Conservation (phyloP, 257 asterid genomes). For the Orobanche coerulescens region DNA sequence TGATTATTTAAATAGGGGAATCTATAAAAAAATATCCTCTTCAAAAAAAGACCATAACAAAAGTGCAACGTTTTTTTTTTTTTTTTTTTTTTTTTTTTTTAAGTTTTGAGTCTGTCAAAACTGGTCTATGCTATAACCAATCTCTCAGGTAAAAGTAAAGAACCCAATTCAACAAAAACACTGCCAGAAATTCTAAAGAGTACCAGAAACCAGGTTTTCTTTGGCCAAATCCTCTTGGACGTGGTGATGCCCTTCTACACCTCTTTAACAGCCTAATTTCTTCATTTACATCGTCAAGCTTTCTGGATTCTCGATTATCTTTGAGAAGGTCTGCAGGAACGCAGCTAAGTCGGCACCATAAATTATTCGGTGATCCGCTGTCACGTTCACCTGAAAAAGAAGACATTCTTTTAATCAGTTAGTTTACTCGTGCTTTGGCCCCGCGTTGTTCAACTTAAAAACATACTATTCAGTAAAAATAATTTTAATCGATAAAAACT, state of each 20-base stretch:
- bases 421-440: too few species aligned
- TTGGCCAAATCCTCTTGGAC: neutral
- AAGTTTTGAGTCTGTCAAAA: conserved; percentile 14
- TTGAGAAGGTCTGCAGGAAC: conserved; percentile 67
- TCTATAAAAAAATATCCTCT: neutral
- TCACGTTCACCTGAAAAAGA: conserved; percentile 76
- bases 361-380: conserved; percentile 76
- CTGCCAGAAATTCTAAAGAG: conserved; percentile 16
- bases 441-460: too few species aligned
- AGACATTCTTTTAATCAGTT: neutral
- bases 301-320: conserved; percentile 73
- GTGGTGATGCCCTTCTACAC: neutral
- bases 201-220: neutral
- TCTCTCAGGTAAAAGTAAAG: neutral
- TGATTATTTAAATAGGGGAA: conserved; percentile 2
- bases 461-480: too few species aligned
- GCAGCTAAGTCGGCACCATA: conserved; percentile 89
- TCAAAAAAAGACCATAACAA: conserved; percentile 1
- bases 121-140: conserved; percentile 11
- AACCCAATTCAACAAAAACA: conserved; percentile 18
- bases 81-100: too few species aligned
- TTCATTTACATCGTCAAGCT: conserved; percentile 58
- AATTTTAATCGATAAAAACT: too few species aligned
- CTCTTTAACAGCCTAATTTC: conserved; percentile 3
- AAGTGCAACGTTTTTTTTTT: neutral